These are phyloP conservation scores for Trichomonas vaginalis DNA, from an alignment of 208 protist genomes.

Conservation along the genomic window DNA sequence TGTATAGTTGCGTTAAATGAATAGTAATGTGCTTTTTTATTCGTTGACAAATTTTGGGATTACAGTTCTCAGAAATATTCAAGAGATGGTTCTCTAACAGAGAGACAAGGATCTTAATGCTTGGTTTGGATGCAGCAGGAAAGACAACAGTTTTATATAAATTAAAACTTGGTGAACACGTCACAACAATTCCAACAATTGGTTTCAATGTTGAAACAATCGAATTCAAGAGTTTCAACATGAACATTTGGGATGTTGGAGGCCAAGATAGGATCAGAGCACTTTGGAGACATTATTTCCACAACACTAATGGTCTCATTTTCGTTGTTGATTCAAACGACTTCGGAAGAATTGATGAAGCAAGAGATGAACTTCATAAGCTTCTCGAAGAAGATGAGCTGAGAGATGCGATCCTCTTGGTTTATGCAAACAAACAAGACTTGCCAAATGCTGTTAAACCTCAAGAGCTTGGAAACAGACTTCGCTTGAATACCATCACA, in stretches of 20 bases:
- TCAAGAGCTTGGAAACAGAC: conserved; percentile 76
- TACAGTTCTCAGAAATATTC: conserved; percentile 23
- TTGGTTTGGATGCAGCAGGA: conserved; percentile 77
- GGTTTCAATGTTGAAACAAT: conserved; percentile 64
- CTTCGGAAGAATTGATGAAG: conserved; percentile 56
- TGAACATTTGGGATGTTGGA: conserved; percentile 75
- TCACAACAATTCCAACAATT: conserved; percentile 85
- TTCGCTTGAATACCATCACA: conserved; percentile 66
- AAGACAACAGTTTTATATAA: conserved; percentile 79
- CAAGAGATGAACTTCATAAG: conserved; percentile 52
- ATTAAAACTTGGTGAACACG: too few relatives aligned
- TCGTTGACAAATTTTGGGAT: too few relatives aligned
- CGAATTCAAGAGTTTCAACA: conserved; percentile 85
- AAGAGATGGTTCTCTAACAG: conserved; percentile 9
- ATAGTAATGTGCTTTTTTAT: too few relatives aligned
- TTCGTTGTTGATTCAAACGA: conserved; percentile 89
- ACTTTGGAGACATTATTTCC: conserved; percentile 81
- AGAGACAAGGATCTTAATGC: conserved; percentile 78
- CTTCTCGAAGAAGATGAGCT: conserved; percentile 89
- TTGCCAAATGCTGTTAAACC: too few relatives aligned
- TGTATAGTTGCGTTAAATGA: too few relatives aligned
- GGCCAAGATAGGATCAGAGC: conserved; percentile 79
- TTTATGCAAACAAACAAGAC: too few relatives aligned
- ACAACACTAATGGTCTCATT: conserved; percentile 78
- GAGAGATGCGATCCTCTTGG: conserved; percentile 70